Percentiles rank a stretch among this genome's conserved stretches.
Conservation (phyloP, 352 stramenopile species). For the Globisporangium rhizosaccharum region DNA sequence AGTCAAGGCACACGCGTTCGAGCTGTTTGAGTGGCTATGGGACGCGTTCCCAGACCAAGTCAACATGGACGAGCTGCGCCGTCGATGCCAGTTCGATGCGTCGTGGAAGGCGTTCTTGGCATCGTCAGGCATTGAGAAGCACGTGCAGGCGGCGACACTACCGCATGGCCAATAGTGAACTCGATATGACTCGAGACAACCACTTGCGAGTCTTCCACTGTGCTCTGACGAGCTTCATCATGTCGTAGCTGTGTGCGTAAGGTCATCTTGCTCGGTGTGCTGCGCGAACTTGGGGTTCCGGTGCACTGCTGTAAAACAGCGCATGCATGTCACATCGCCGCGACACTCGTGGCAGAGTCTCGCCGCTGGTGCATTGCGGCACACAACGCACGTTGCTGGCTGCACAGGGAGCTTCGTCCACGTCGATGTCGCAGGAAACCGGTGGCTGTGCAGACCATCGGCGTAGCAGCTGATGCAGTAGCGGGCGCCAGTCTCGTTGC, state of each 20-base stretch:
- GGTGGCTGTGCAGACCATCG: conserved; percentile 13
- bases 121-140: no score
- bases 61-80: no score
- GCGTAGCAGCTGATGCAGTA: conserved; percentile 67
- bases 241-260: neutral
- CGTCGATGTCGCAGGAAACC: conserved; percentile 10
- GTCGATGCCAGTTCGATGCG: no score
- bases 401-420: conserved; percentile 66
- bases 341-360: conserved; percentile 50
- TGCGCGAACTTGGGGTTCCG: conserved; percentile 20
- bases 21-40: no score
- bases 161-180: no score
- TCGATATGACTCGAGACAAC: no score
- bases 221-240: no score
- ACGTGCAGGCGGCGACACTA: no score
- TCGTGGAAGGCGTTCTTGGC: no score
- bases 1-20: no score
- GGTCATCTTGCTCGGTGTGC: neutral
- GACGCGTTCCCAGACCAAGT: no score
- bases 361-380: conserved; percentile 33
- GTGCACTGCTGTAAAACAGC: conserved; percentile 49
- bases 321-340: conserved; percentile 43
- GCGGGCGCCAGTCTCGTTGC: conserved; percentile 32
- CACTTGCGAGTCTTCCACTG: no score
- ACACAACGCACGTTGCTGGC: conserved; percentile 50